phyloP scores from a whole-genome alignment of 805 yeast species.

The Wickerhamiella kazuoi region DNA sequence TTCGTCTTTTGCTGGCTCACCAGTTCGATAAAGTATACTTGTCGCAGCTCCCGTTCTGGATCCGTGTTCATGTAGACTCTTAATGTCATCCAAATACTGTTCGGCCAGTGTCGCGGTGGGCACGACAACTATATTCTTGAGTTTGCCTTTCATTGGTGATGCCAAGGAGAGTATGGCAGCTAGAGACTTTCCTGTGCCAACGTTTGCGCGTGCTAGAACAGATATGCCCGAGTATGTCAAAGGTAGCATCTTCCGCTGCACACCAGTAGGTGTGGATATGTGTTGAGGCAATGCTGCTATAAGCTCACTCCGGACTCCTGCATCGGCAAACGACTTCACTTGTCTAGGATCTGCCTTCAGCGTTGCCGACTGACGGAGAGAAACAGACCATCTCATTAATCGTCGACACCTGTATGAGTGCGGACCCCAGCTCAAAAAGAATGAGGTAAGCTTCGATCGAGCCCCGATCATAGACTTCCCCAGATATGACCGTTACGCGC shows the following conservation, averaged over 20 bases:
- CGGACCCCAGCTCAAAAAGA: no score
- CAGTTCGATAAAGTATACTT: slow-evolving; percentile 18
- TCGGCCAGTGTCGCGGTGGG: slow-evolving; percentile 20
- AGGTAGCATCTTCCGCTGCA: slow-evolving; percentile 18
- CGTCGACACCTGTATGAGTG: no score
- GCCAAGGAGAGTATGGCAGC: slow-evolving; percentile 17
- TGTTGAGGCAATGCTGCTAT: slow-evolving; percentile 3
- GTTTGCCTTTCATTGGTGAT: slow-evolving; percentile 5
- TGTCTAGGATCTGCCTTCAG: slow-evolving; percentile 13
- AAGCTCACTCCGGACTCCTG: slow-evolving; percentile 7
- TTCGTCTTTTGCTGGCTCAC: slow-evolving; percentile 10
- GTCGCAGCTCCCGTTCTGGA: slow-evolving; percentile 2
- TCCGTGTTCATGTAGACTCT: slow-evolving; percentile 3
- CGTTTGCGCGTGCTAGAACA: slow-evolving; percentile 15
- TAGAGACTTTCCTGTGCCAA: slow-evolving; percentile 22
- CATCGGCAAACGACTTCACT: slow-evolving; percentile 12
- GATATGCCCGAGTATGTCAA: slow-evolving; percentile 17
- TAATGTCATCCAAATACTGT: slow-evolving; percentile 16
- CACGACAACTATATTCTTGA: slow-evolving; percentile 19
- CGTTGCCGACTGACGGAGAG: not conserved
- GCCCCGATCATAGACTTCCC: no score
- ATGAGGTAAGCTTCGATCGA: no score
- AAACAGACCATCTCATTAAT: not conserved
- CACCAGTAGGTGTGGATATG: slow-evolving; percentile 10
- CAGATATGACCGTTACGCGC: no score